phyloP scores from a whole-genome alignment of 768 basidiomycete species.

The Sarcodon sp. region DNA sequence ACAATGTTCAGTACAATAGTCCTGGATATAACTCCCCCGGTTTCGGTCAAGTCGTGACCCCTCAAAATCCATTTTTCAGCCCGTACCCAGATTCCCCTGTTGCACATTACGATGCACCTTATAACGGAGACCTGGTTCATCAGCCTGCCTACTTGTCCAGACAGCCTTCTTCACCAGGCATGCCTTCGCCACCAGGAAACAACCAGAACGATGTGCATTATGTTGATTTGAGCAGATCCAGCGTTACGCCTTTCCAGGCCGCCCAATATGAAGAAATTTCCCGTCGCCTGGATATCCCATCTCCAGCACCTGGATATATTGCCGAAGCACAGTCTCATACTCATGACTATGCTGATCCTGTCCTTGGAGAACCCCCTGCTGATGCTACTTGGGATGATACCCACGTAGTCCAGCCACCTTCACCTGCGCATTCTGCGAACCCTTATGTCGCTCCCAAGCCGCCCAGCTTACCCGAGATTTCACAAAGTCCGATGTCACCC shows the following conservation, averaged over 20 bases:
- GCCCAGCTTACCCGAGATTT: slow-evolving; percentile 42
- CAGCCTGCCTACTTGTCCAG: slow-evolving; percentile 13
- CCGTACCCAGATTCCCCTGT: slow-evolving; percentile 22
- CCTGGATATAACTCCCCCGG: background rate
- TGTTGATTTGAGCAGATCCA: slow-evolving; percentile 51
- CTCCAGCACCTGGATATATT: slow-evolving; percentile 6
- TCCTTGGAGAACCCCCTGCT: background rate
- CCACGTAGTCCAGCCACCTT: slow-evolving; percentile 18
- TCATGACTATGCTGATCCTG: background rate
- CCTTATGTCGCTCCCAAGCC: slow-evolving; percentile 36
- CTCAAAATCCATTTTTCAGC: slow-evolving; percentile 22
- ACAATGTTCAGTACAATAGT: background rate
- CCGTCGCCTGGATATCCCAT: slow-evolving; percentile 29
- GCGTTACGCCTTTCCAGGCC: slow-evolving; percentile 66
- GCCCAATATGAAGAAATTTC: slow-evolving; percentile 65
- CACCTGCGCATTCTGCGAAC: slow-evolving; percentile 17
- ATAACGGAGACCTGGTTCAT: slow-evolving; percentile 16
- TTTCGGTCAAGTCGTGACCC: slow-evolving; percentile 19
- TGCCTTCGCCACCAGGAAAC: background rate
- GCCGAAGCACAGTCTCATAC: slow-evolving; percentile 10
- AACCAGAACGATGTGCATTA: slow-evolving; percentile 28
- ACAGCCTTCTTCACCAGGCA: background rate
- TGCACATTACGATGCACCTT: slow-evolving; percentile 7
- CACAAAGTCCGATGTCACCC: slow-evolving; percentile 29
- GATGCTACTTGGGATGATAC: slow-evolving; percentile 12